These are phyloP conservation scores for Tetradesmus obliquus DNA, from an alignment of 139 green algal genomes.

Conservation along the genomic window DNA sequence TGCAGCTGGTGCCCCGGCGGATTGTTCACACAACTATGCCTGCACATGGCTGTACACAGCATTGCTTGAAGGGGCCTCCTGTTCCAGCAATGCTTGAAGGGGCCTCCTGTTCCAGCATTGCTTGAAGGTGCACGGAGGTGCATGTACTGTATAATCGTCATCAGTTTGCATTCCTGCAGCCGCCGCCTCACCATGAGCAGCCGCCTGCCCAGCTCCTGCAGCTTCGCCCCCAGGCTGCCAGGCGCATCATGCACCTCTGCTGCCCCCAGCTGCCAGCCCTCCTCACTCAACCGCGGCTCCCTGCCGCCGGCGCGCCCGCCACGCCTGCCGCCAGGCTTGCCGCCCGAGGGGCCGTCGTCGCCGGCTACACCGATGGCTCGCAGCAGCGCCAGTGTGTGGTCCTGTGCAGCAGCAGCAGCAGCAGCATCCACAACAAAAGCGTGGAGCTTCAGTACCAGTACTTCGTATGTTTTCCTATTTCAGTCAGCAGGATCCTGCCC, in stretches of 20 bases:
- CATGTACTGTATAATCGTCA: no score
- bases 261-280: background rate
- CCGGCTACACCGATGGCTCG: slow-evolving; percentile 7
- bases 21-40: background rate
- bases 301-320: background rate
- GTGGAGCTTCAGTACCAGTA: background rate
- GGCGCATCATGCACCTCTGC: background rate
- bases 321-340: background rate
- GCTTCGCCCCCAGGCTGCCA: slow-evolving; percentile 29
- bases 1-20: background rate
- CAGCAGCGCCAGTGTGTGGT: slow-evolving; percentile 35
- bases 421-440: background rate
- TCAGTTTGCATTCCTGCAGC: background rate
- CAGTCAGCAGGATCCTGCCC: no score
- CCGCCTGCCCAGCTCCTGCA: slow-evolving; percentile 30
- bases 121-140: no score
- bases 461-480: no score
- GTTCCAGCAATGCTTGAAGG: no score
- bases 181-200: slow-evolving; percentile 24
- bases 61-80: no score
- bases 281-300: slow-evolving; percentile 2
- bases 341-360: background rate
- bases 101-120: no score
- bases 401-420: slow-evolving; percentile 15
- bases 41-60: no score